Evolutionary conservation across 768 basidiomycete genomes (phyloP).

Genomic region (Trametes coccinea): DNA sequence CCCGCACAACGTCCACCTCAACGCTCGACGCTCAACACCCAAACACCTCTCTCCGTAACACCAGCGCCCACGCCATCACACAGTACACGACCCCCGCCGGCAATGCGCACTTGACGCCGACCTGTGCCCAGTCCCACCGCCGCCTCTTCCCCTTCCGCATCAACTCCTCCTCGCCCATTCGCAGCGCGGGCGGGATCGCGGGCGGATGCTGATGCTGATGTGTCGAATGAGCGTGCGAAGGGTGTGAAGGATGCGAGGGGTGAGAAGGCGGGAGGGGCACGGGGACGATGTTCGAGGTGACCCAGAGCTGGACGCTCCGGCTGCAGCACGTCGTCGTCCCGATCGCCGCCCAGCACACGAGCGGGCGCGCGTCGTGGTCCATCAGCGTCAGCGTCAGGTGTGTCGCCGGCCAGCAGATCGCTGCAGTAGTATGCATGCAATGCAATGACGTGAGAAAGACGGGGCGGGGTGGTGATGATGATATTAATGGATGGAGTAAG

Average conservation of each 20-base stretch:
- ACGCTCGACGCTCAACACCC: slow-evolving; percentile 6
- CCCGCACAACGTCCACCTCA: too few species aligned
- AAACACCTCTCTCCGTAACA: slow-evolving; percentile 41
- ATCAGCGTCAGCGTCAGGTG: slow-evolving; percentile 80
- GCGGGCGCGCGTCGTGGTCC: slow-evolving; percentile 67
- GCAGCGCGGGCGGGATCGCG: not conserved
- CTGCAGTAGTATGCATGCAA: slow-evolving; percentile 29
- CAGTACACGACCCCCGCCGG: slow-evolving; percentile 77
- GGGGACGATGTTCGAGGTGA: slow-evolving; percentile 78
- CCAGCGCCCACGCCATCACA: slow-evolving; percentile 72
- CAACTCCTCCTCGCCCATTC: slow-evolving; percentile 21
- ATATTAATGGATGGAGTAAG: too few species aligned
- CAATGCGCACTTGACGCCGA: slow-evolving; percentile 66
- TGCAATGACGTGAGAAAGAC: not conserved
- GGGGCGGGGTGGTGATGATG: not conserved
- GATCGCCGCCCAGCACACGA: slow-evolving; percentile 88
- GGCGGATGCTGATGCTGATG: not conserved
- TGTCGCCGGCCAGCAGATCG: slow-evolving; percentile 96
- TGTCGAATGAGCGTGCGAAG: not conserved
- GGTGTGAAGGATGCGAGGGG: not conserved
- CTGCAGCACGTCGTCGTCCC: slow-evolving; percentile 86
- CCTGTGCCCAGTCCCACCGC: slow-evolving; percentile 80
- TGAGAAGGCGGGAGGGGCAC: slow-evolving; percentile 7
- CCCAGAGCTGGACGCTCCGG: slow-evolving; percentile 90
- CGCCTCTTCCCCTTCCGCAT: slow-evolving; percentile 43